Evolutionary conservation across 495 filamentous ascomycete genomes (phyloP), one percentile per base, ranked within the genome.

Genomic region (Cenococcum geophilum): DNA sequence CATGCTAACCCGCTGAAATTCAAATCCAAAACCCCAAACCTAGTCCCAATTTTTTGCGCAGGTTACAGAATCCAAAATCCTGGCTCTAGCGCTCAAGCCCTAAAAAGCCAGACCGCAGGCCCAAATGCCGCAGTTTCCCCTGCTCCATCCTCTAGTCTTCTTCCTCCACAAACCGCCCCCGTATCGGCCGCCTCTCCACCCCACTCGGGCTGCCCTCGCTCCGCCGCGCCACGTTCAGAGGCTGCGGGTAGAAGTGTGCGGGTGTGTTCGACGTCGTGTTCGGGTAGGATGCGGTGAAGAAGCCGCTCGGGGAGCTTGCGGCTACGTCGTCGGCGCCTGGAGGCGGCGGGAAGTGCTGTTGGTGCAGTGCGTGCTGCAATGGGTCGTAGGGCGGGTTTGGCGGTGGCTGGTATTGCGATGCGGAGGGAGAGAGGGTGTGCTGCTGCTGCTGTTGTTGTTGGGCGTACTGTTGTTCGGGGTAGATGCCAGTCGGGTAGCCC

Each of bases 161-260:
- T 20, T 61, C 62, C 52, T 68, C 66, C 2, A 68, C 62, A 57
- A 68, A 68, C 42, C 66, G 25, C 20, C 66, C 66, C 59, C 55
- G 37, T 1, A 59, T 50, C 23, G 58, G 58, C 53, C 66, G 22
- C 50, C 57, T 32, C 45, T 57, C 60, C 59, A 22, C 63, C 32
- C 12, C 35, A 27, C 36, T 58, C 58, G 5, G 25, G 27, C 36
- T 58, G 59, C 8, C 55, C 50, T 1, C 32, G 48, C 43, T 53
- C 62, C 6, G 32, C 56, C 12, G 25, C 62, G 20, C 32, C 23
- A 54, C 36, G 5, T 40, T 23, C 36, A 60, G 25, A 6, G 61
- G 61, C 45, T 64, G 65, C n/a, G 59, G 62, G 47, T 69, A 69
- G 50, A 69, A 69, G 14, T 69, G 66, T 40, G 66, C 66, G 0